These are phyloP conservation scores for Globisporangium sylvaticum DNA, from an alignment of 352 stramenopile genomes.

Conservation along the genomic window DNA sequence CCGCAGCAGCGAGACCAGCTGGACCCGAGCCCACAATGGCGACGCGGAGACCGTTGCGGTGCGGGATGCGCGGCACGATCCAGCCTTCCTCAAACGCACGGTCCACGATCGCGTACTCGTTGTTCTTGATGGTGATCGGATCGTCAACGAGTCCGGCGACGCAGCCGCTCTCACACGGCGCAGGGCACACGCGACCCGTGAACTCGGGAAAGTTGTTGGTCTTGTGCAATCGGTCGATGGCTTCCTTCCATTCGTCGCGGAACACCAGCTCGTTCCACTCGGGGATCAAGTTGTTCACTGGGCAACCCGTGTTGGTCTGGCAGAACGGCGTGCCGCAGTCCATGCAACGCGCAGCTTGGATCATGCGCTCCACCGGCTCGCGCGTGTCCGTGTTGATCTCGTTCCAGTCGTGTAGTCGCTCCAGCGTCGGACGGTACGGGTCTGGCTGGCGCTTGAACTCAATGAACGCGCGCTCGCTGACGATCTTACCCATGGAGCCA, in stretches of 20 bases:
- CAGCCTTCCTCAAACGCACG: conserved; percentile 93
- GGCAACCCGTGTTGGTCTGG: conserved; percentile 96
- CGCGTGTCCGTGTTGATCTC: conserved; percentile 94
- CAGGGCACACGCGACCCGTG: conserved; percentile 95
- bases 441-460: conserved; percentile 84
- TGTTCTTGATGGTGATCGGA: conserved; percentile 98
- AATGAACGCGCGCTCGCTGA: conserved; percentile 77
- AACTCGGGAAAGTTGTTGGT: conserved; percentile 99
- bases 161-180: conserved; percentile 95
- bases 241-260: conserved; percentile 95
- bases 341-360: conserved; percentile 97
- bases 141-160: conserved; percentile 95
- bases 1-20: conserved; percentile 90
- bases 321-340: conserved; percentile 98
- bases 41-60: conserved; percentile 93
- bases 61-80: conserved; percentile 92
- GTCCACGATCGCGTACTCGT: conserved; percentile 98
- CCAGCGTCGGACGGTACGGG: conserved; percentile 90
- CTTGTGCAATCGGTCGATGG: conserved; percentile 94
- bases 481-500: conserved; percentile 60
- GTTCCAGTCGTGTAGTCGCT: conserved; percentile 95
- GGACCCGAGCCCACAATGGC: conserved; percentile 94
- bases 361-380: conserved; percentile 87
- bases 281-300: conserved; percentile 97
- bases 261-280: conserved; percentile 99